Evolutionary conservation across 441 rosid genomes (phyloP).

Genomic region (Mallotus japonicus): DNA sequence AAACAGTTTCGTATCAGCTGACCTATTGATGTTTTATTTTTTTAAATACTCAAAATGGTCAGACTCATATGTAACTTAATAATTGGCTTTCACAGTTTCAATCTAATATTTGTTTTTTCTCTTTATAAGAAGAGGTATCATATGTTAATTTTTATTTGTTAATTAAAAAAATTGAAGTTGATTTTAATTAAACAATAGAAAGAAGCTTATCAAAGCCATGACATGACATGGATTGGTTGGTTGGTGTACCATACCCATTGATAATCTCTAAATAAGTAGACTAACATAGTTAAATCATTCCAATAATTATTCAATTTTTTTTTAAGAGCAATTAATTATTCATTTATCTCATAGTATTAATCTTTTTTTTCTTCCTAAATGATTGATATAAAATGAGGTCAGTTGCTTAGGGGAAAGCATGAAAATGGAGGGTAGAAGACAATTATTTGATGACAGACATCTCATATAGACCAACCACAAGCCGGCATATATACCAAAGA

Average conservation of each 20-base stretch:
- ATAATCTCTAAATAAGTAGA: not conserved
- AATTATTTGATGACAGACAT: constrained; percentile 7
- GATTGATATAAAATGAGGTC: constrained; percentile 5
- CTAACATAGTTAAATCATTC: too few relatives aligned
- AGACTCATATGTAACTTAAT: too few relatives aligned
- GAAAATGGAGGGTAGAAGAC: not conserved
- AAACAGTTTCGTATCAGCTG: too few relatives aligned
- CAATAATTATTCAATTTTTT: not conserved
- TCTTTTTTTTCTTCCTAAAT: not conserved
- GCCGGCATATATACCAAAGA: not conserved
- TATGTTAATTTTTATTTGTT: too few relatives aligned
- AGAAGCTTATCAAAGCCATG: not conserved
- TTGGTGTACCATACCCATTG: constrained; percentile 14
- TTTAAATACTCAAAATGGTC: too few relatives aligned
- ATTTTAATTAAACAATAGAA: not conserved
- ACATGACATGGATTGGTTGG: constrained; percentile 8
- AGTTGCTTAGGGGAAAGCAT: not conserved
- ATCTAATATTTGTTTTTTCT: too few relatives aligned
- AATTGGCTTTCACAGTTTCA: too few relatives aligned
- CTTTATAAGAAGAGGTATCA: too few relatives aligned
- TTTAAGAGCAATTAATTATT: not conserved
- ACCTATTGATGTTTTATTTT: too few relatives aligned
- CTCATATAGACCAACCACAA: constrained; percentile 2
- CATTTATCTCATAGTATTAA: not conserved
- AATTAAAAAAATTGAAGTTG: not conserved